Evolutionary conservation across 805 yeast genomes (phyloP), one percentile per base, ranked within the genome.

Genomic region (Candida ipomoeae): DNA sequence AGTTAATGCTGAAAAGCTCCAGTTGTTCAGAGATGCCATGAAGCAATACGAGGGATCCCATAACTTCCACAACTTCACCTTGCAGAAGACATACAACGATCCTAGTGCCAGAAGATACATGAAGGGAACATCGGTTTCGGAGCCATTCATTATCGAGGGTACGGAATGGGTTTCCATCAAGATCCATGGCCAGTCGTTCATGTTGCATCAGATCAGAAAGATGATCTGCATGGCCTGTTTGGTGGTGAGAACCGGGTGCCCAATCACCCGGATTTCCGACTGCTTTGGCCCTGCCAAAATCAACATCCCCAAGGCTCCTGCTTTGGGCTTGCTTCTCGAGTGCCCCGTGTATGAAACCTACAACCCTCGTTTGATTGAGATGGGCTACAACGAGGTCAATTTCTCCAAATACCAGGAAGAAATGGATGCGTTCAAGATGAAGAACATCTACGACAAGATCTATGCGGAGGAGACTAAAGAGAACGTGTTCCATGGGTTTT

Each of bases 221-320:
- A 94, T 94, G 98, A 89, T 94, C 52, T 92, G 97, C 20, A 85
- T 92, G 95, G 96, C 96, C 1, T 81, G 91, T 0, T 74, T 92
- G 50, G 82, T 87, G 15, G 83, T 92, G 20, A 80, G 99, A 63
- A 84, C 94, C 17, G 94, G 96, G 10, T 83, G 91, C 62, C 96
- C 97, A 3, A 63, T 80, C 32, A 78, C 79, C 23, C 81, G 96
- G 60, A 87, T 94, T 54, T 64, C 72, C 7, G 88, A 89, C 60
- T 87, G 96, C 3, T 94, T 89, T 64, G 82, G 83, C 5, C 76
- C 81, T 1, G 79, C 79, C 37, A 87, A 84, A 62, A 79, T 94
- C 55, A 90, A 91, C 62, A 87, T 94, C 56, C 99, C 99, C 49
- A 94, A 94, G 68, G 99, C 98, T 0, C 99, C 99, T 3, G 96